Percentiles rank a stretch among this genome's conserved stretches.
phyloP scores from a whole-genome alignment of 768 basidiomycete species.

The Podaxis sp. region DNA sequence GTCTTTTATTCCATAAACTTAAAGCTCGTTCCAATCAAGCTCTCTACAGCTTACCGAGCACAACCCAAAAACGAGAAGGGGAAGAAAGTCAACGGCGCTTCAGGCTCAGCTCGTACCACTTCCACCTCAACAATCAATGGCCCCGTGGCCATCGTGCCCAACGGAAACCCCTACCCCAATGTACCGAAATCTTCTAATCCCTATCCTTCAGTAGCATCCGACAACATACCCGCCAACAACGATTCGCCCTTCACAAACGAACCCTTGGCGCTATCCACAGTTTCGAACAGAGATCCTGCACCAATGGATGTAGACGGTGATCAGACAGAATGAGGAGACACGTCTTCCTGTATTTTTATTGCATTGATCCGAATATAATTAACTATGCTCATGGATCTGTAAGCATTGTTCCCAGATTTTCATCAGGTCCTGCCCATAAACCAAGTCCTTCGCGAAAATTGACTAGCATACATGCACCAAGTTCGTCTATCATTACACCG shows the following conservation, averaged over 20 bases:
- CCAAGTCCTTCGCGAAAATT: not conserved
- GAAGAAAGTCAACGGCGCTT: constrained; percentile 29
- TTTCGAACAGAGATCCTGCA: not conserved
- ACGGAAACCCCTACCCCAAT: constrained; percentile 1
- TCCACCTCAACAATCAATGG: constrained; percentile 20
- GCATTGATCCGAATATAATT: not conserved
- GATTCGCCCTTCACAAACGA: constrained; percentile 3
- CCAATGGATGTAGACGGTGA: constrained; percentile 15
- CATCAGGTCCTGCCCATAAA: not conserved
- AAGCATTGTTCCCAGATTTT: not conserved
- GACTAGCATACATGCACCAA: not conserved
- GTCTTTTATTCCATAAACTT: constrained; percentile 17
- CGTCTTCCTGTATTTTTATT: not conserved
- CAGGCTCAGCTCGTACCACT: constrained; percentile 13
- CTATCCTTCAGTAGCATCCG: not conserved
- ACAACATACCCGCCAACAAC: not conserved
- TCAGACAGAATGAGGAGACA: not conserved
- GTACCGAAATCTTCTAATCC: constrained; percentile 5
- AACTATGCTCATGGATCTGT: not conserved
- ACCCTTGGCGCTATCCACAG: not conserved
- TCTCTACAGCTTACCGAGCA: constrained; percentile 56
- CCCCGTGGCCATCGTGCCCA: constrained; percentile 2
- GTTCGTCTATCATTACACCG: not conserved
- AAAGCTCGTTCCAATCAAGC: not conserved
- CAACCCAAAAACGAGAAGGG: constrained; percentile 57